Percentiles rank a stretch among this genome's conserved stretches.
These are phyloP conservation scores for Orychophragmus violaceus DNA, from an alignment of 345 rosid genomes.

Conservation along the genomic window DNA sequence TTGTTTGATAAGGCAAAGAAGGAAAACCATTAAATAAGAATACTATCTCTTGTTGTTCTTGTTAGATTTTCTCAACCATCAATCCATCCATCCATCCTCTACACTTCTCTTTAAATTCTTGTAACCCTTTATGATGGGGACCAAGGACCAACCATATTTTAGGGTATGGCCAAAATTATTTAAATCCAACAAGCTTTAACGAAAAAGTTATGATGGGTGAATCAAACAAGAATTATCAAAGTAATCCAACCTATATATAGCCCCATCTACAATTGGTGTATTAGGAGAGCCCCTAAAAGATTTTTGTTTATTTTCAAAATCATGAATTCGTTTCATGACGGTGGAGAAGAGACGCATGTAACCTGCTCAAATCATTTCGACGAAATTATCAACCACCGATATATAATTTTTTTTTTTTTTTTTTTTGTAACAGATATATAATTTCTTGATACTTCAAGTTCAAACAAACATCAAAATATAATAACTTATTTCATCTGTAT, in stretches of 20 bases:
- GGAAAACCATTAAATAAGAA: constrained; percentile 32
- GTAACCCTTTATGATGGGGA: constrained; percentile 28
- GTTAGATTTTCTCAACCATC: constrained; percentile 33
- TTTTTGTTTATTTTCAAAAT: not conserved
- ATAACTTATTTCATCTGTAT: not conserved
- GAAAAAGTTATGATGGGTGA: constrained; percentile 21
- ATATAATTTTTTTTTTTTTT: not conserved
- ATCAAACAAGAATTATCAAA: constrained; percentile 7
- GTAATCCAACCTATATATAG: not conserved
- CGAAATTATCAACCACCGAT: not conserved
- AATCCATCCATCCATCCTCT: constrained; percentile 7
- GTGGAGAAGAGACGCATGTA: not conserved
- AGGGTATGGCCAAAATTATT: constrained; percentile 24
- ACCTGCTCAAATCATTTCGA: not conserved
- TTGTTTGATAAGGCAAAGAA: constrained; percentile 33
- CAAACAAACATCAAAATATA: not conserved
- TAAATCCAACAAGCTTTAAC: constrained; percentile 18
- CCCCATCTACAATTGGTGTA: not conserved
- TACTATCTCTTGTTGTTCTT: constrained; percentile 28
- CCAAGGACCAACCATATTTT: constrained; percentile 32
- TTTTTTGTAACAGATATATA: not conserved
- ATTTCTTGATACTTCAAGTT: not conserved
- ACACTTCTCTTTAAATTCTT: constrained; percentile 29
- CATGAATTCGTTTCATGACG: not conserved
- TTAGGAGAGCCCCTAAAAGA: not conserved